Percentiles rank a stretch among this genome's conserved stretches.
Evolutionary conservation across 768 basidiomycete genomes (phyloP).

Genomic region (Termitomyces titanicus): DNA sequence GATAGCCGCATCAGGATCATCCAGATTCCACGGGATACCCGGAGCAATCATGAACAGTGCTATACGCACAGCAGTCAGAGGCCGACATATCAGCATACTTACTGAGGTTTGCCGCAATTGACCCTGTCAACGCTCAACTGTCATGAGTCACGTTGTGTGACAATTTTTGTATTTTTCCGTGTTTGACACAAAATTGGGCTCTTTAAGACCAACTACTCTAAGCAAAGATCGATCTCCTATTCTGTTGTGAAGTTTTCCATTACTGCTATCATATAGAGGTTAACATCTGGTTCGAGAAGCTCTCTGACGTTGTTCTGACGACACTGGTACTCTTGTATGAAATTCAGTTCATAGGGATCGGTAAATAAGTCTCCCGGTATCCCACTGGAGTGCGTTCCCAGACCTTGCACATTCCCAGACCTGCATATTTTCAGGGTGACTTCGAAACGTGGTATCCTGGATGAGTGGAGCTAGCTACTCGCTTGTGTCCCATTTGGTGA

Average conservation of each 20-base stretch:
- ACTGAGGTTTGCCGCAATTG: too few relatives aligned
- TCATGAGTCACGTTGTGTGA: background rate
- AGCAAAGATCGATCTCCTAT: too few relatives aligned
- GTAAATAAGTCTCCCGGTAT: too few relatives aligned
- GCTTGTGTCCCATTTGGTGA: background rate
- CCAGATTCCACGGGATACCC: background rate
- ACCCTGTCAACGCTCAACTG: background rate
- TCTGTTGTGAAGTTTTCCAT: background rate
- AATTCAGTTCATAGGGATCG: background rate
- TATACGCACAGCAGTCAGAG: constrained; percentile 2
- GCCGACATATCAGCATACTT: background rate
- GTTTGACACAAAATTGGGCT: too few relatives aligned
- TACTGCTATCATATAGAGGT: background rate
- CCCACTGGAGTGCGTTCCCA: background rate
- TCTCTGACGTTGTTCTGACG: background rate
- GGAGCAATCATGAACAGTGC: background rate
- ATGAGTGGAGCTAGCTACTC: background rate
- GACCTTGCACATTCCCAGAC: background rate
- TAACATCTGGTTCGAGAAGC: background rate
- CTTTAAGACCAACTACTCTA: too few relatives aligned
- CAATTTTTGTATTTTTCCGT: background rate
- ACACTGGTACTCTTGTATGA: background rate
- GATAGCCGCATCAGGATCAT: background rate
- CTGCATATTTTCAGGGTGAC: background rate
- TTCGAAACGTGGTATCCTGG: background rate